Conservation (phyloP, 805 yeast genomes). For the Metschnikowia henanensis region DNA sequence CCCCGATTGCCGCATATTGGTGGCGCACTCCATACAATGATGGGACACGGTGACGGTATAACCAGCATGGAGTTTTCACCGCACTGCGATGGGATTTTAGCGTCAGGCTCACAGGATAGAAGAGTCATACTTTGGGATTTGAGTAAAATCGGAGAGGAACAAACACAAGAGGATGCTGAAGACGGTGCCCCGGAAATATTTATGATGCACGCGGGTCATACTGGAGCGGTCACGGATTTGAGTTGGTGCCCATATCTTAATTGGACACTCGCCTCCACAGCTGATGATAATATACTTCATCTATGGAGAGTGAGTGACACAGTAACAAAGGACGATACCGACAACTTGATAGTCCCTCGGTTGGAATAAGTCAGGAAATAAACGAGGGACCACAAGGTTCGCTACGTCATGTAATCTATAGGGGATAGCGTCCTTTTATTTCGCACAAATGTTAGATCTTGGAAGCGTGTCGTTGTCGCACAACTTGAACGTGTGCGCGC, state of each 20-base stretch:
- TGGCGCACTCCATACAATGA: constrained; percentile 62
- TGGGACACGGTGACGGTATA: constrained; percentile 76
- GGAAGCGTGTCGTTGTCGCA: too few species aligned
- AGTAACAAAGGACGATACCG: constrained; percentile 23
- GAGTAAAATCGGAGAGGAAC: constrained; percentile 78
- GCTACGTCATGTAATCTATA: too few species aligned
- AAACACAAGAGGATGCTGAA: constrained; percentile 81
- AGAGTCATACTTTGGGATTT: constrained; percentile 83
- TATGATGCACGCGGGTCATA: constrained; percentile 94
- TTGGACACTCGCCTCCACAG: constrained; percentile 72
- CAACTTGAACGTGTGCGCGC: constrained; percentile 8
- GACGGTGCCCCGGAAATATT: constrained; percentile 88
- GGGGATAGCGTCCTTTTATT: too few species aligned
- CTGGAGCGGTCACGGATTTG: constrained; percentile 72
- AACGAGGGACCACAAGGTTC: too few species aligned
- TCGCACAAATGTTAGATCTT: too few species aligned
- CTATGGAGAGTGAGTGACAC: constrained; percentile 50
- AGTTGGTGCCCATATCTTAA: constrained; percentile 69
- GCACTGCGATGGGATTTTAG: constrained; percentile 70
- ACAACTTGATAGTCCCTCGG: too few species aligned
- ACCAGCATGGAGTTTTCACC: constrained; percentile 80
- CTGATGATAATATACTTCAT: constrained; percentile 62
- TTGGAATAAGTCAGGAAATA: too few species aligned
- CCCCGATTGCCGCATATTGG: constrained; percentile 3
- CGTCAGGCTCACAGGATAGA: constrained; percentile 76